Evolutionary conservation across 2,329 filamentous ascomycete species (phyloP).

Genomic region (Cadophora gregata): DNA sequence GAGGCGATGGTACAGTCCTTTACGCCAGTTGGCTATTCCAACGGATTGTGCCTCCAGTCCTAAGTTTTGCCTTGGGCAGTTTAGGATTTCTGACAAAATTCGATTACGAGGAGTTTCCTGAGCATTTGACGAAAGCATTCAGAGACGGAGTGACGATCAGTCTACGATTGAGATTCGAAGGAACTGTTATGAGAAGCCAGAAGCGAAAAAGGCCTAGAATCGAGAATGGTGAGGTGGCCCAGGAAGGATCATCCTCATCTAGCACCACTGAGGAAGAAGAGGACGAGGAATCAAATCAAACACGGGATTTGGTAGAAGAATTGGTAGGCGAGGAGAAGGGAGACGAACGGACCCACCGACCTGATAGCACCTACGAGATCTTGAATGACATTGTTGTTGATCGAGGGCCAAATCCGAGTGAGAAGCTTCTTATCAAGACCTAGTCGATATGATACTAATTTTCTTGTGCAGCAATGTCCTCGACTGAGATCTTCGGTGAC

Average conservation of each 20-base stretch:
- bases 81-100: conserved; percentile 97
- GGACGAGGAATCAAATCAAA: conserved; percentile 49
- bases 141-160: conserved; percentile 86
- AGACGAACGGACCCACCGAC: conserved; percentile 82
- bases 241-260: background rate
- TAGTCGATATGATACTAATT: conserved; percentile 12
- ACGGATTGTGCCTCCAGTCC: conserved; percentile 87
- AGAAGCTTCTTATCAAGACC: conserved; percentile 42
- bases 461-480: conserved; percentile 74
- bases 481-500: conserved; percentile 90
- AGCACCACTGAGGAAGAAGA: conserved; percentile 44
- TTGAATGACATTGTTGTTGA: conserved; percentile 98
- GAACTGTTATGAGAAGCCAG: conserved; percentile 86
- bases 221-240: conserved; percentile 28
- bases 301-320: conserved; percentile 83
- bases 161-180: conserved; percentile 87
- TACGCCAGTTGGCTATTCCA: conserved; percentile 98
- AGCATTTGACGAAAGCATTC: conserved; percentile 75
- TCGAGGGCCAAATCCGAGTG: conserved; percentile 89
- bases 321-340: conserved; percentile 85
- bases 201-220: conserved; percentile 47
- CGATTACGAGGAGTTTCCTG: conserved; percentile 78
- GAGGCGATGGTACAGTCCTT: conserved; percentile 95
- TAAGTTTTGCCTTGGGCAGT: conserved; percentile 90
- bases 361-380: conserved; percentile 86